A percentile compares a stretch with the other conserved stretches of the same genome.
phyloP scores from a whole-genome alignment of 106 monocot genomes.

The Dendrobium nobile region DNA sequence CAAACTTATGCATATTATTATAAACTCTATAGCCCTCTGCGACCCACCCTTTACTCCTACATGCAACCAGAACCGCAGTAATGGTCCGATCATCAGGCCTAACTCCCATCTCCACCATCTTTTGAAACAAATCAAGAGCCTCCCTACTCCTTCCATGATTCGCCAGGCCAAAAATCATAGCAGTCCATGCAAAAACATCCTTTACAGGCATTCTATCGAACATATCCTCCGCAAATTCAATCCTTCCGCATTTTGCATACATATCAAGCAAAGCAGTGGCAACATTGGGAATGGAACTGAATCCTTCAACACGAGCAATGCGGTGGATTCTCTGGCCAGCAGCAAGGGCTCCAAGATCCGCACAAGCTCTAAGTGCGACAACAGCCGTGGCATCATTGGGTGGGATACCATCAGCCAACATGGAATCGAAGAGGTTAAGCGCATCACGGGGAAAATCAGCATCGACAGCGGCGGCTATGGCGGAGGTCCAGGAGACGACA shows the following conservation, averaged over 20 bases:
- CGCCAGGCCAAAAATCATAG: conserved; percentile 42
- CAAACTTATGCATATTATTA: conserved; percentile 26
- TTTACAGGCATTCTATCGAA: background rate
- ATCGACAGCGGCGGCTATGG: conserved; percentile 11
- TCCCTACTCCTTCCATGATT: conserved; percentile 37
- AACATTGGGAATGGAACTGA: conserved; percentile 12
- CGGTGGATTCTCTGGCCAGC: conserved; percentile 10
- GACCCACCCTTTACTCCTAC: conserved; percentile 39
- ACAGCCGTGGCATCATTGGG: conserved; percentile 14
- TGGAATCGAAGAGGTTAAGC: conserved; percentile 10
- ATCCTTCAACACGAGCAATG: background rate
- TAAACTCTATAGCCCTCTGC: conserved; percentile 36
- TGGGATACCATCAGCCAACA: conserved; percentile 2
- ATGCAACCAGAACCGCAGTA: conserved; percentile 31
- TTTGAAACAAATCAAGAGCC: conserved; percentile 32
- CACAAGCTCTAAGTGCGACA: conserved; percentile 13
- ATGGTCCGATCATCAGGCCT: conserved; percentile 35
- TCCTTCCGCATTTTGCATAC: conserved; percentile 19
- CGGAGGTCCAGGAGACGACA: conserved; percentile 16
- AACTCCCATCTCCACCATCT: conserved; percentile 24
- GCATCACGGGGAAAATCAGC: conserved; percentile 6
- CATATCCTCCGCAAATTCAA: conserved; percentile 13
- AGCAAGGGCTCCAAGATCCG: conserved; percentile 10
- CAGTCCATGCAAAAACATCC: conserved; percentile 17
- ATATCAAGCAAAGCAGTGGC: conserved; percentile 12